These are phyloP conservation scores for Umbilicus rupestris DNA, from an alignment of 164 flowering plant species.

Conservation along the genomic window DNA sequence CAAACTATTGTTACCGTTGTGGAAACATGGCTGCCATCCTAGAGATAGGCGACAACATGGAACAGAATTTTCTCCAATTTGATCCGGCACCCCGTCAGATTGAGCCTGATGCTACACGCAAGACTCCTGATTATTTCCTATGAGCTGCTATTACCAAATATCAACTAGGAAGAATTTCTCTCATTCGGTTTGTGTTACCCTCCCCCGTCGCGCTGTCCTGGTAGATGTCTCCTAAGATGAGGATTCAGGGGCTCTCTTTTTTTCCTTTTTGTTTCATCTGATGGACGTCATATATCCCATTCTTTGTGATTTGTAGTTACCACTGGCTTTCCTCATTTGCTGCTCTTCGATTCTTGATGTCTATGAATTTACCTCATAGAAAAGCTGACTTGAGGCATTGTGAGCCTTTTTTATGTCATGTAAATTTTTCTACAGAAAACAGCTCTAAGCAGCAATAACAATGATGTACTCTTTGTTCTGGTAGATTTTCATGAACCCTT, in stretches of 20 bases:
- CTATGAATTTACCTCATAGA: neutral
- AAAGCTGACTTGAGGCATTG: neutral
- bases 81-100: constrained; percentile 9
- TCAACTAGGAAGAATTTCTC: neutral
- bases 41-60: constrained; percentile 10
- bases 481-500: too few species aligned
- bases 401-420: neutral
- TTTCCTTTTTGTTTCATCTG: neutral
- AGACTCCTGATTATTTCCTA: constrained; percentile 7
- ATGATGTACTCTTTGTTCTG: neutral
- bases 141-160: constrained; percentile 1
- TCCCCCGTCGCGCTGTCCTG: neutral
- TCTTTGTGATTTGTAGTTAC: neutral
- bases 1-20: constrained; percentile 5
- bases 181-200: neutral
- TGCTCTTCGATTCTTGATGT: neutral
- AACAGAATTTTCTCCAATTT: constrained; percentile 8
- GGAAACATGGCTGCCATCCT: constrained; percentile 8
- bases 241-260: neutral
- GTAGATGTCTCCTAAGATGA: constrained; percentile 5
- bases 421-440: neutral
- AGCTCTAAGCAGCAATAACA: neutral
- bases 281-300: neutral
- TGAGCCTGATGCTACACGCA: constrained; percentile 8
- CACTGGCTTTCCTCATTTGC: neutral